These are phyloP conservation scores for Russula ochroleuca DNA, from an alignment of 768 basidiomycete species.

Conservation along the genomic window DNA sequence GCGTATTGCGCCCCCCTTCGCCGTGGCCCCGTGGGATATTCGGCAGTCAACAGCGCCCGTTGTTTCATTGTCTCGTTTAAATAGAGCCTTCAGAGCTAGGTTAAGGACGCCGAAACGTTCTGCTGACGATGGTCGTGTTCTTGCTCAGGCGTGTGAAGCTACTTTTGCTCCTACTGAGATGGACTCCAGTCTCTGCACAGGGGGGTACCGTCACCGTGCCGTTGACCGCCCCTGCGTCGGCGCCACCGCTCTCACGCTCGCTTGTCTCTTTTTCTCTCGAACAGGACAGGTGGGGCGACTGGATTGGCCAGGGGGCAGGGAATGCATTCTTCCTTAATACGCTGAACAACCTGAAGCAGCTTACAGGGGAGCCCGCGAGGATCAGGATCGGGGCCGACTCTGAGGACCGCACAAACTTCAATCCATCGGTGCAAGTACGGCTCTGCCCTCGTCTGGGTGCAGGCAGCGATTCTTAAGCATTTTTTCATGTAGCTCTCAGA, in stretches of 20 bases:
- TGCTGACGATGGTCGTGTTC: neutral
- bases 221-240: conserved; percentile 5
- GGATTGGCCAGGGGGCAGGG: conserved; percentile 48
- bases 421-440: conserved; percentile 43
- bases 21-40: neutral
- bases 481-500: conserved; percentile 40
- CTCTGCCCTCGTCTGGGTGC: neutral
- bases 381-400: conserved; percentile 56
- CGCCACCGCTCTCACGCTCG: conserved; percentile 6
- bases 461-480: neutral
- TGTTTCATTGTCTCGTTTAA: neutral
- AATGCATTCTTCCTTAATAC: conserved; percentile 61
- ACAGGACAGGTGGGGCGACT: conserved; percentile 66
- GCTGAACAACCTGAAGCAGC: conserved; percentile 49
- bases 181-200: conserved; percentile 1
- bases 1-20: neutral
- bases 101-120: neutral
- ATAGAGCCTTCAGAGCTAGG: neutral
- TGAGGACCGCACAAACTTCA: conserved; percentile 56
- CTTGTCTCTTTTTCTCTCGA: conserved; percentile 65
- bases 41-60: neutral
- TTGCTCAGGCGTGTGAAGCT: neutral
- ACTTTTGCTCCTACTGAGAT: neutral
- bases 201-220: conserved; percentile 16
- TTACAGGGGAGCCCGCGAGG: conserved; percentile 51